Evolutionary conservation across 768 basidiomycete species (phyloP).

Genomic region (Brasilioporus rufonigricans): DNA sequence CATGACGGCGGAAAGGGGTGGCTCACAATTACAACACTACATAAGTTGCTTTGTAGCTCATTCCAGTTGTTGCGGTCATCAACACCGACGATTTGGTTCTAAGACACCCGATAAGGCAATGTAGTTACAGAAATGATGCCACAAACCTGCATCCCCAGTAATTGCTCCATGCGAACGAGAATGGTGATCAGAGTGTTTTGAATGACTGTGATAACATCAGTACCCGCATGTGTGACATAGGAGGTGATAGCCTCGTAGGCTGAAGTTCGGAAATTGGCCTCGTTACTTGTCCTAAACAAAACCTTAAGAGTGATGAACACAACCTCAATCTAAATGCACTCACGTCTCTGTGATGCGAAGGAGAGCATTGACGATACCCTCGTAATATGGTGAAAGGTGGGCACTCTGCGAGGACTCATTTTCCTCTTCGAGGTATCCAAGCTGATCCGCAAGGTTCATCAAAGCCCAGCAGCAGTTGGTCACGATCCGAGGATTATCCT

Average conservation of each 20-base stretch:
- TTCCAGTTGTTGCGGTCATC: constrained; percentile 99
- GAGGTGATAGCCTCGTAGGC: constrained; percentile 95
- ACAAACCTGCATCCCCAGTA: constrained; percentile 77
- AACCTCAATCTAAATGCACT: constrained; percentile 21
- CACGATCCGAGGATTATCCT: constrained; percentile 80
- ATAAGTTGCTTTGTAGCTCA: constrained; percentile 94
- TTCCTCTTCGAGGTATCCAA: constrained; percentile 67
- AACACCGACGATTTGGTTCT: constrained; percentile 91
- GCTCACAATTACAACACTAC: constrained; percentile 83
- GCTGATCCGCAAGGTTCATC: constrained; percentile 92
- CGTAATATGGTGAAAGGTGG: constrained; percentile 85
- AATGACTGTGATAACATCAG: constrained; percentile 77
- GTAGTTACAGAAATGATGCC: not conserved
- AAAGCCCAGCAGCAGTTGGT: constrained; percentile 96
- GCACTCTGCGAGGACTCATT: constrained; percentile 53
- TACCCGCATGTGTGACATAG: constrained; percentile 76
- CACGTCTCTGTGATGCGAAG: constrained; percentile 87
- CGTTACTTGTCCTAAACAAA: constrained; percentile 65
- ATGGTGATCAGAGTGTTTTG: constrained; percentile 80
- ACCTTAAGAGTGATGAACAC: constrained; percentile 10
- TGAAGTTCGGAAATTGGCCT: constrained; percentile 89
- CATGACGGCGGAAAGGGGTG: not conserved
- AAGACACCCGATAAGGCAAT: constrained; percentile 3
- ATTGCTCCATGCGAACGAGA: constrained; percentile 86
- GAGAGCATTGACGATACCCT: constrained; percentile 81